These are phyloP conservation scores for Pleurotus platypus DNA, from an alignment of 768 basidiomycete species.

Conservation along the genomic window DNA sequence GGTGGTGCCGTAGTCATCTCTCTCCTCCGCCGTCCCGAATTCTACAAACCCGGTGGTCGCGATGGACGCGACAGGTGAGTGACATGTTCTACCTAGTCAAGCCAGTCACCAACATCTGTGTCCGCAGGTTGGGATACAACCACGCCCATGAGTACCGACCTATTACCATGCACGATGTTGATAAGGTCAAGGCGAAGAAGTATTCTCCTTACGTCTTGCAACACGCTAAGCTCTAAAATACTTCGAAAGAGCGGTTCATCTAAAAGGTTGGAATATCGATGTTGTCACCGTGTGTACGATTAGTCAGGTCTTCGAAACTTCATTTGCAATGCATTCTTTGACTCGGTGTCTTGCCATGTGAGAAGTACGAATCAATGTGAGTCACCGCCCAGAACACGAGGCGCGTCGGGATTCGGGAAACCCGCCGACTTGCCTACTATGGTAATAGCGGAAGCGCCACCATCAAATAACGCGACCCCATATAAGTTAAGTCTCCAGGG, in stretches of 20 bases:
- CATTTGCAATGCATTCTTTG: too few relatives aligned
- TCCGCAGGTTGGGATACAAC: slow-evolving; percentile 70
- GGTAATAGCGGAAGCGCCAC: slow-evolving; percentile 13
- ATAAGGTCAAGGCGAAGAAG: slow-evolving; percentile 73
- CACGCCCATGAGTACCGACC: slow-evolving; percentile 67
- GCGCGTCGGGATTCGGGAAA: slow-evolving; percentile 4
- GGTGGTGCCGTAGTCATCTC: slow-evolving; percentile 80
- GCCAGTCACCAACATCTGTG: neutral
- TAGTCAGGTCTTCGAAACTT: too few relatives aligned
- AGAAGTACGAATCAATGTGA: too few relatives aligned
- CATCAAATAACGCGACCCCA: slow-evolving; percentile 9
- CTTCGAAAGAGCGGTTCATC: neutral
- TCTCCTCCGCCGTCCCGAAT: slow-evolving; percentile 73
- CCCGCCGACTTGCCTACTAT: slow-evolving; percentile 10
- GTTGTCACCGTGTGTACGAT: too few relatives aligned
- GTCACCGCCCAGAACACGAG: too few relatives aligned
- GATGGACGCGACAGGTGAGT: slow-evolving; percentile 66
- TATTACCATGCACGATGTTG: slow-evolving; percentile 59
- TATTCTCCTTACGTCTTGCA: slow-evolving; percentile 47
- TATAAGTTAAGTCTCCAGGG: slow-evolving; percentile 10
- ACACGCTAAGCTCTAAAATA: slow-evolving; percentile 40
- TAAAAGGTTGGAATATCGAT: too few relatives aligned
- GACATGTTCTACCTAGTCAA: neutral
- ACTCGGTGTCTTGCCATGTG: too few relatives aligned
- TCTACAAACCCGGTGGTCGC: slow-evolving; percentile 59